A percentile compares a stretch with the other conserved stretches of the same genome.
Evolutionary conservation across 805 yeast genomes (phyloP).

Genomic region (Lipomyces sp.): DNA sequence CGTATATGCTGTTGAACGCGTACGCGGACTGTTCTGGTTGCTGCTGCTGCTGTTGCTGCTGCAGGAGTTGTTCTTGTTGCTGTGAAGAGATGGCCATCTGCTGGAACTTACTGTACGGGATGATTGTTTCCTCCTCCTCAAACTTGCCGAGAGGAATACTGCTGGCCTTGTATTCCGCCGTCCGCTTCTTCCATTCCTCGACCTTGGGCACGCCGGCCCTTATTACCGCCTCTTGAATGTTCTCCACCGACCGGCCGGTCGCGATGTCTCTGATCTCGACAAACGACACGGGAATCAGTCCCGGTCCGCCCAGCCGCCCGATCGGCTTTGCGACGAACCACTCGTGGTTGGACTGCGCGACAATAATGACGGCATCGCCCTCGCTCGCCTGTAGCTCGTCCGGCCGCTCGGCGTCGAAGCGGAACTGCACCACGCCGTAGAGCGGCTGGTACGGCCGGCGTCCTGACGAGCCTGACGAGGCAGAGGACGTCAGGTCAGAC

Average conservation of each 20-base stretch:
- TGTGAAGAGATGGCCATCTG: slow-evolving; percentile 13
- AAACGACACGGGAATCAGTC: slow-evolving; percentile 87
- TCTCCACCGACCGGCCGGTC: slow-evolving; percentile 57
- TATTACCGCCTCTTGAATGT: slow-evolving; percentile 56
- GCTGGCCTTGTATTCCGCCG: slow-evolving; percentile 89
- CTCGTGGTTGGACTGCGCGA: slow-evolving; percentile 94
- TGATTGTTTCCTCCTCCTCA: slow-evolving; percentile 39
- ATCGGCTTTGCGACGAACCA: slow-evolving; percentile 99
- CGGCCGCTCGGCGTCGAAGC: slow-evolving; percentile 72
- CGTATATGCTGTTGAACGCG: background rate
- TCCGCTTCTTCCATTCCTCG: slow-evolving; percentile 89
- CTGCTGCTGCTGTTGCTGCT: slow-evolving; percentile 8
- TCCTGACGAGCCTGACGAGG: slow-evolving; percentile 20
- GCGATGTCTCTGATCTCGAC: slow-evolving; percentile 80
- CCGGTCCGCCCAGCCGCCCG: slow-evolving; percentile 90
- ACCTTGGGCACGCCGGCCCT: slow-evolving; percentile 80
- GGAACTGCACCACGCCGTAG: slow-evolving; percentile 82
- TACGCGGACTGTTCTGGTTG: background rate
- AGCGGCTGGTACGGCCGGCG: slow-evolving; percentile 42
- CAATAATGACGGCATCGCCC: slow-evolving; percentile 86
- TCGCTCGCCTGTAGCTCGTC: slow-evolving; percentile 83
- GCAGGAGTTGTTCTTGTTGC: slow-evolving; percentile 6
- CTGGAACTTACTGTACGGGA: slow-evolving; percentile 19
- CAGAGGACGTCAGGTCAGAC: slow-evolving; percentile 15
- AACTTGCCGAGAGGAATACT: slow-evolving; percentile 69